Conservation (phyloP, 2,329 filamentous ascomycete genomes). For the Aspergillus melleus region DNA sequence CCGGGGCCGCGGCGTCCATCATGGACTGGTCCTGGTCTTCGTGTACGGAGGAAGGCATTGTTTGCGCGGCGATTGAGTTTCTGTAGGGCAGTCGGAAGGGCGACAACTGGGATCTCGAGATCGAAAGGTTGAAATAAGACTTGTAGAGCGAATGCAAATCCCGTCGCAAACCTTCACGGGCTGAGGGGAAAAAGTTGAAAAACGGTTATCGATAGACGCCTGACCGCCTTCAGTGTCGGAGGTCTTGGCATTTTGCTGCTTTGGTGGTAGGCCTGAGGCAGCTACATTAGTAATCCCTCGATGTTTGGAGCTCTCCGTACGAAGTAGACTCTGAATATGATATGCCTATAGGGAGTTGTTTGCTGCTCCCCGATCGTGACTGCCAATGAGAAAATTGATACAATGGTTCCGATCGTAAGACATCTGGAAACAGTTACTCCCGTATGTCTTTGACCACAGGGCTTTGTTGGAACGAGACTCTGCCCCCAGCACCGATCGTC, state of each 20-base stretch:
- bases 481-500: no score
- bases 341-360: neutral
- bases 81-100: neutral
- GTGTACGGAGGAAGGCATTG: conserved; percentile 43
- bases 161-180: conserved; percentile 2
- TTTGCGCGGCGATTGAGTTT: neutral
- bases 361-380: no score
- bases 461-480: no score
- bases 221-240: conserved; percentile 17
- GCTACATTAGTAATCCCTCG: neutral
- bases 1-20: conserved; percentile 35
- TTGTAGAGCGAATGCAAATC: neutral
- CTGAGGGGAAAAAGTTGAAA: conserved; percentile 15
- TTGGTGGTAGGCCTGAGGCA: neutral
- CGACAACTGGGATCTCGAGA: neutral
- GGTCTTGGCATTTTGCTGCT: neutral
- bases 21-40: conserved; percentile 45
- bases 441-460: no score
- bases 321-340: no score
- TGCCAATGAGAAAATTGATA: no score
- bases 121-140: neutral
- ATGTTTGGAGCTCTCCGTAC: neutral
- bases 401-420: no score
- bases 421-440: no score
- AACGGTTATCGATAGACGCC: conserved; percentile 22